These are phyloP conservation scores for Linum lewisii DNA, from an alignment of 345 rosid genomes.

Conservation along the genomic window DNA sequence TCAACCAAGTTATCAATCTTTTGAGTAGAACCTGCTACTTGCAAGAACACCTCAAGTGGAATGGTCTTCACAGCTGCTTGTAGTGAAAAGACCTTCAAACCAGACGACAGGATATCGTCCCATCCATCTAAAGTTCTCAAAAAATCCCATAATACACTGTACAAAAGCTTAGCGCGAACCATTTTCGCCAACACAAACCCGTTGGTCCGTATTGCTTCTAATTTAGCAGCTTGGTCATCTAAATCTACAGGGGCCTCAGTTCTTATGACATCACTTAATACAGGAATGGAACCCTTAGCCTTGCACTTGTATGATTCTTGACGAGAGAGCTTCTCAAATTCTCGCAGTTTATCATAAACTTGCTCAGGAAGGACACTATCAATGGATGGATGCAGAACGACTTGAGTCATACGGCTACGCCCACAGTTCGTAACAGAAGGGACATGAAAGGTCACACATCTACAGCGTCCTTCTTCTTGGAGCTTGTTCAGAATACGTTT, in stretches of 20 bases:
- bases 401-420: slow-evolving; percentile 42
- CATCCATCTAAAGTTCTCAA: slow-evolving; percentile 42
- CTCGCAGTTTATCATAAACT: slow-evolving; percentile 67
- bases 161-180: slow-evolving; percentile 81
- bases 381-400: slow-evolving; percentile 76
- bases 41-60: slow-evolving; percentile 79
- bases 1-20: slow-evolving; percentile 61
- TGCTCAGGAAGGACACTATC: slow-evolving; percentile 47
- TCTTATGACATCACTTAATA: slow-evolving; percentile 63
- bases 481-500: slow-evolving; percentile 64
- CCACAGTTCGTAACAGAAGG: slow-evolving; percentile 80
- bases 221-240: slow-evolving; percentile 38
- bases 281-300: slow-evolving; percentile 46
- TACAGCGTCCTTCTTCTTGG: slow-evolving; percentile 78
- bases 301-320: slow-evolving; percentile 45
- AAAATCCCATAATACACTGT: slow-evolving; percentile 69
- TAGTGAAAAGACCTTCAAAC: slow-evolving; percentile 49
- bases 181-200: slow-evolving; percentile 92
- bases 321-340: slow-evolving; percentile 68
- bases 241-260: slow-evolving; percentile 34
- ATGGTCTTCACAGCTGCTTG: slow-evolving; percentile 71
- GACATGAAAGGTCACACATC: slow-evolving; percentile 43
- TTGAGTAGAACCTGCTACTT: slow-evolving; percentile 69
- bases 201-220: slow-evolving; percentile 82
- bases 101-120: slow-evolving; percentile 37